Conservation (phyloP, 2,329 filamentous ascomycete genomes). For the Fusarium palustre region DNA sequence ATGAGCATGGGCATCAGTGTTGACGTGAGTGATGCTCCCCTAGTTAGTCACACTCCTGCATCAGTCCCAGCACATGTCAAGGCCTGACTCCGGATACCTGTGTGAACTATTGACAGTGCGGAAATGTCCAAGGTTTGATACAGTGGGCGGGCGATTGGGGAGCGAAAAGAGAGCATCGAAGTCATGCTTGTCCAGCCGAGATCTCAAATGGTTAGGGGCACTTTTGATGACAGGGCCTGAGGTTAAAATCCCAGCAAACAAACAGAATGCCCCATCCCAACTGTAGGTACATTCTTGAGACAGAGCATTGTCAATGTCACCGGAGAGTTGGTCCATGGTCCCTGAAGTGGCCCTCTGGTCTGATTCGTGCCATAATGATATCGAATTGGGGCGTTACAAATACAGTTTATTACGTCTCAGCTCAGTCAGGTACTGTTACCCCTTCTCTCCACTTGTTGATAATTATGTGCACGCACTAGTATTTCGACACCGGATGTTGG, state of each 20-base stretch:
- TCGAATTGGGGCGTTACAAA: conserved; percentile 32
- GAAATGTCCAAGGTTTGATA: conserved; percentile 21
- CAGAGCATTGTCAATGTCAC: conserved; percentile 2
- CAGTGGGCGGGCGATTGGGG: conserved; percentile 1
- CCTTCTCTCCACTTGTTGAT: conserved; percentile 40
- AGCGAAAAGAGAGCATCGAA: background rate
- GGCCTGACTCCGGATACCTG: conserved; percentile 8
- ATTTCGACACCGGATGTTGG: conserved; percentile 12
- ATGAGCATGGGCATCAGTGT: conserved; percentile 23
- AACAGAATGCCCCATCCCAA: conserved; percentile 7
- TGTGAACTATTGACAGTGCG: conserved; percentile 29
- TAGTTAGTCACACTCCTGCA: conserved; percentile 13
- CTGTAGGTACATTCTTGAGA: conserved; percentile 6
- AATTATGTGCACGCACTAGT: conserved; percentile 12
- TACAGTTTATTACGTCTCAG: conserved; percentile 31
- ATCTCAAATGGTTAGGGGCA: conserved; percentile 13
- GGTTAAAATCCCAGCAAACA: conserved; percentile 10
- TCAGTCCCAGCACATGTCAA: conserved; percentile 24
- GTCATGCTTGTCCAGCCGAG: conserved; percentile 15
- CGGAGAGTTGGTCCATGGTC: conserved; percentile 12
- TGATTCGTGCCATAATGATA: conserved; percentile 17
- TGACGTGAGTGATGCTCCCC: conserved; percentile 20
- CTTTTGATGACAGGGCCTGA: conserved; percentile 24
- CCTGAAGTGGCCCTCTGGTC: conserved; percentile 9
- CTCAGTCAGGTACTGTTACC: conserved; percentile 34